Base-by-base conservation (phyloP, 345 rosid genomes). In the Bruguiera parviflora region DNA sequence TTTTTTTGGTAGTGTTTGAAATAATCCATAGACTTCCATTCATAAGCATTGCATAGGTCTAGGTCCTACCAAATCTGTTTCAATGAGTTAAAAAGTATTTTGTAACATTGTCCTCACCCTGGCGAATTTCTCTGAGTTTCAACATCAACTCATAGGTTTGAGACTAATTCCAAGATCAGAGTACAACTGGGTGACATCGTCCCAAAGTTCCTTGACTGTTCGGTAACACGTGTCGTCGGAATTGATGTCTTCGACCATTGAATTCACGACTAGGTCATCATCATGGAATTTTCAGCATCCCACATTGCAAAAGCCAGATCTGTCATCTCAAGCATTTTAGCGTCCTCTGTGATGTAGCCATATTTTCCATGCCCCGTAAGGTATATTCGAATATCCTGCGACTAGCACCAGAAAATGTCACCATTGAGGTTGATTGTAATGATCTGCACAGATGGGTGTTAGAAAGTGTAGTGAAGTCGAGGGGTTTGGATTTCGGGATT, bases 201-300 rank as follows among this genome's bases (percentile, higher is more conserved):
- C 71, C 66, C 61, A 59, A 0, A 73, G 19, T 37, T 66, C 76
- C 24, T 73, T 49, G 0, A 64, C 55, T 10, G 37, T 73, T 0
- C 20, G 19, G 33, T 49, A 57, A 19, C 62, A 59, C 56, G 60
- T 49, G n/a, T 65, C 21, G 58, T 70, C 66, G 5, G 71, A 58
- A 3, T 61, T 52, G 13, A 73, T 65, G 5, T 73, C 69, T 8
- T 59, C 65, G 1, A 47, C 60, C 61, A 65, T 59, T 4, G 37
- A 65, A 15, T 72, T 72, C 25, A 65, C 65, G 1, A 72, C 32
- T 57, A 65, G 4, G 70, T 65, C 75, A 72, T 72, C 4, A 56
- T 47, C 69, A 71, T 43, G 20, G 69, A 71, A 46, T 71, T 71
- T 43, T 71, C 29, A 24, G 18, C 49, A 27, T 71, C 58, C 55